Evolutionary conservation across 1,284 basidiomycete species (phyloP).

Genomic region (Ganoderma sinense): DNA sequence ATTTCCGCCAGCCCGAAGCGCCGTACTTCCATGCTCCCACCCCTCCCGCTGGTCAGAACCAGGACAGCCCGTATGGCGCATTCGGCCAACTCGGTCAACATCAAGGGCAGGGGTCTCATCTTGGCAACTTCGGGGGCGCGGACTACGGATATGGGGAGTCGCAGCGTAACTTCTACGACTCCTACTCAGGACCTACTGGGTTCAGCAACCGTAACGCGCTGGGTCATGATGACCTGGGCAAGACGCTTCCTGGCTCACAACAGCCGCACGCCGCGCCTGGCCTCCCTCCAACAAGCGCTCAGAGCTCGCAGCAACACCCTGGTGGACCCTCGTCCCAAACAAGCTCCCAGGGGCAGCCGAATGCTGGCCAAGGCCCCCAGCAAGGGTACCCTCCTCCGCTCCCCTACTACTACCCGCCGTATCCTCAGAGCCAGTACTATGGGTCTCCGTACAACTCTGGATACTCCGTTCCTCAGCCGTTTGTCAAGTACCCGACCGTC

Average conservation of each 20-base stretch:
- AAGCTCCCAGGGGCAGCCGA: constrained; percentile 61
- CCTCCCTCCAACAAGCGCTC: constrained; percentile 58
- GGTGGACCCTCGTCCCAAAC: constrained; percentile 43
- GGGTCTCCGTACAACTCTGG: constrained; percentile 74
- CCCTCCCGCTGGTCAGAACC: constrained; percentile 70
- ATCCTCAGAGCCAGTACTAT: constrained; percentile 79
- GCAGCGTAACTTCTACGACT: constrained; percentile 79
- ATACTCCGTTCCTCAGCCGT: constrained; percentile 72
- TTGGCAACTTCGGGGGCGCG: constrained; percentile 61
- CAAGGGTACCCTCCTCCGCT: constrained; percentile 66
- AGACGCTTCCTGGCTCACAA: constrained; percentile 65
- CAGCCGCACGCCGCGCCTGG: constrained; percentile 54
- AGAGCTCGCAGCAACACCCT: constrained; percentile 62
- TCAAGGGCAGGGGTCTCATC: constrained; percentile 61
- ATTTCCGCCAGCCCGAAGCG: constrained; percentile 72
- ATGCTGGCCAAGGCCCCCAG: constrained; percentile 65
- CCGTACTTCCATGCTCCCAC: constrained; percentile 81
- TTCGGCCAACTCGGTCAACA: constrained; percentile 71
- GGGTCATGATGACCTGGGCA: constrained; percentile 70
- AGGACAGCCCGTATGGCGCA: constrained; percentile 69
- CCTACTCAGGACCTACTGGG: constrained; percentile 60
- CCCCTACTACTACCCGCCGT: constrained; percentile 69
- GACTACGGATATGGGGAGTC: constrained; percentile 74
- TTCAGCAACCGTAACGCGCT: constrained; percentile 70
- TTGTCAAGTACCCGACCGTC: constrained; percentile 78